Evolutionary conservation across 495 filamentous ascomycete species (phyloP), one percentile per base, ranked within the genome.

Genomic region (Amorphotheca resinae): DNA sequence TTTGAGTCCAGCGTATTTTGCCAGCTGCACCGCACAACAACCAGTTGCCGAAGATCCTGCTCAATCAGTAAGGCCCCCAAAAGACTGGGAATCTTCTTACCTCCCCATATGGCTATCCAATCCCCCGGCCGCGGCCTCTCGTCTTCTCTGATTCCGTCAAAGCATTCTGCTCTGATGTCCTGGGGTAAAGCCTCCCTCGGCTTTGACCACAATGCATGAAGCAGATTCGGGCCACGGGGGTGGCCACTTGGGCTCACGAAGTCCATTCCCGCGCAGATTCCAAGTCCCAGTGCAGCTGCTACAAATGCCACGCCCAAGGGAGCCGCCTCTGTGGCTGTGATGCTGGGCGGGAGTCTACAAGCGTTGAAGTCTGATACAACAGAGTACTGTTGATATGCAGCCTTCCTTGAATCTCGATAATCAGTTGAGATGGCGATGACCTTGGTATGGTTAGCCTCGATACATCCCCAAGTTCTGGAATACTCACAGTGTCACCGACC

Each of bases 81-180:
- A 22, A 38, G 12, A 26, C 35, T 30, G 6, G 23, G 12, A 43
- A n/a, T 26, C 20, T 23, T 51, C 67, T 59, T 63, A 70, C 77
- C 79, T 50, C 77, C 79, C 79, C 79, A 84, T 11, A 82, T 72
- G 9, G 68, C 75, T 42, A 84, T 55, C 78, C 77, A 84, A 22
- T 82, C 78, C 0, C 73, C 76, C 7, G 47, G 31, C 35, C 59
- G 57, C 1, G 68, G 61, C 25, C 67, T 59, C 44, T 75, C 73
- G 9, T 56, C 48, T 9, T 57, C 49, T 7, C 41, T 38, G 22
- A 68, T 64, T 4, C 62, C 54, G 8, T 67, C 57, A 22, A 79
- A 69, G 30, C 67, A 72, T 39, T 82, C 76, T 1, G 60, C 46
- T 12, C 61, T 51, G 23, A 80, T 67, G 51, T 82, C 75, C 20